Evolutionary conservation across 305 asterid species (phyloP).

Genomic region (Stenogyne calaminthoides): DNA sequence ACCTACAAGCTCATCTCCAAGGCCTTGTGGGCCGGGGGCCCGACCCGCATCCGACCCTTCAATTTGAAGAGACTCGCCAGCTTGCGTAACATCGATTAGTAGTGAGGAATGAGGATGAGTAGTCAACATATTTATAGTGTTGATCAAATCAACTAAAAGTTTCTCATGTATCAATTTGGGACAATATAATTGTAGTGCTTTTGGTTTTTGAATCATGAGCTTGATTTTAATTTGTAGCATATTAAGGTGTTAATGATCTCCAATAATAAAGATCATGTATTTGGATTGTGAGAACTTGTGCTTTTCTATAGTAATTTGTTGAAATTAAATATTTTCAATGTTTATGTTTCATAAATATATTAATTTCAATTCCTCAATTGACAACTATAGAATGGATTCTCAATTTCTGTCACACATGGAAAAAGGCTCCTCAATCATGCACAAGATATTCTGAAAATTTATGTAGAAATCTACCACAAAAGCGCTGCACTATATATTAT

Average conservation of each 20-base stretch:
- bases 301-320: not conserved
- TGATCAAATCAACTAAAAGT: not conserved
- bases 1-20: conserved; percentile 65
- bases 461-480: no score
- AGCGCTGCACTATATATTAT: no score
- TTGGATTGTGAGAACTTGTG: not conserved
- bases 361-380: no score
- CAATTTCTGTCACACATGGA: no score
- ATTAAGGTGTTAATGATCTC: not conserved
- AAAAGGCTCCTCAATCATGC: no score
- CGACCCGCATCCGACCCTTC: conserved; percentile 48
- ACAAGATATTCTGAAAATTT: no score
- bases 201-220: not conserved
- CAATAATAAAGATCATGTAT: not conserved
- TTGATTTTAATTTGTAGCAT: not conserved
- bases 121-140: not conserved
- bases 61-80: conserved; percentile 54
- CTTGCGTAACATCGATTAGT: conserved; percentile 25
- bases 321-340: no score
- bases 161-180: not conserved
- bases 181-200: not conserved
- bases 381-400: no score
- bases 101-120: not conserved
- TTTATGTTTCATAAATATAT: no score
- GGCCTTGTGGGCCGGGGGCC: conserved; percentile 64